Evolutionary conservation across 352 stramenopile genomes (phyloP).

Genomic region (Ochromonadaceae sp.): DNA sequence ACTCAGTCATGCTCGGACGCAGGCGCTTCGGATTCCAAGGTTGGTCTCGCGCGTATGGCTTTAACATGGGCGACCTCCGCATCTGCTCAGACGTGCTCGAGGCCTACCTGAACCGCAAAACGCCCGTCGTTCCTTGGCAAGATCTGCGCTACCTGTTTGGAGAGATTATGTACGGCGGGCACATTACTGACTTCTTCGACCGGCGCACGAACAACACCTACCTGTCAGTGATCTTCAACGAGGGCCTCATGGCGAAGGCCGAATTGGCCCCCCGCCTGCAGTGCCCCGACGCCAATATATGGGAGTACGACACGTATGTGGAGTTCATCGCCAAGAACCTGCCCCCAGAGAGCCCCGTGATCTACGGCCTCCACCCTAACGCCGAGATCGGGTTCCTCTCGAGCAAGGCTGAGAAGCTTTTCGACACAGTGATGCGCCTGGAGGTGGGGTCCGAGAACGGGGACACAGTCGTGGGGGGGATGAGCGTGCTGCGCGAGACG

Average conservation of each 20-base stretch:
- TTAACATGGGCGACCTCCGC: constrained; percentile 75
- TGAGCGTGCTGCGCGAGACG: constrained; percentile 37
- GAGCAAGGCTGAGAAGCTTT: constrained; percentile 63
- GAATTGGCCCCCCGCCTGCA: constrained; percentile 50
- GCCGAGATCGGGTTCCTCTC: constrained; percentile 76
- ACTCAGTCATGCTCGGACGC: constrained; percentile 72
- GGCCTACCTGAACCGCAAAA: constrained; percentile 49
- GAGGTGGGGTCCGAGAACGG: constrained; percentile 50
- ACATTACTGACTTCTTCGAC: constrained; percentile 83
- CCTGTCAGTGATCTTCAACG: constrained; percentile 58
- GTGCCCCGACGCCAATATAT: constrained; percentile 20
- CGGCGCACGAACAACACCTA: constrained; percentile 79
- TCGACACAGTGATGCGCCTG: constrained; percentile 68
- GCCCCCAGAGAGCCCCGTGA: constrained; percentile 59
- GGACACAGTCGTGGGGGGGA: constrained; percentile 36
- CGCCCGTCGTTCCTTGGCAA: constrained; percentile 61
- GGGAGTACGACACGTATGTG: constrained; percentile 26
- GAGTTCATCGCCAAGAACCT: constrained; percentile 75
- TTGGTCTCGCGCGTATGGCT: constrained; percentile 71
- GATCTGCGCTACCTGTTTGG: constrained; percentile 79
- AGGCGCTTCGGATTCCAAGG: constrained; percentile 73
- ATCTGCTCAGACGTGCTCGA: constrained; percentile 76
- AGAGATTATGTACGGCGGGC: constrained; percentile 82
- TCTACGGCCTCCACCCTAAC: constrained; percentile 79
- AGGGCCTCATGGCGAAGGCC: constrained; percentile 61